Evolutionary conservation across 2,329 filamentous ascomycete species (phyloP).

Genomic region (Arthrocladium fulminans): DNA sequence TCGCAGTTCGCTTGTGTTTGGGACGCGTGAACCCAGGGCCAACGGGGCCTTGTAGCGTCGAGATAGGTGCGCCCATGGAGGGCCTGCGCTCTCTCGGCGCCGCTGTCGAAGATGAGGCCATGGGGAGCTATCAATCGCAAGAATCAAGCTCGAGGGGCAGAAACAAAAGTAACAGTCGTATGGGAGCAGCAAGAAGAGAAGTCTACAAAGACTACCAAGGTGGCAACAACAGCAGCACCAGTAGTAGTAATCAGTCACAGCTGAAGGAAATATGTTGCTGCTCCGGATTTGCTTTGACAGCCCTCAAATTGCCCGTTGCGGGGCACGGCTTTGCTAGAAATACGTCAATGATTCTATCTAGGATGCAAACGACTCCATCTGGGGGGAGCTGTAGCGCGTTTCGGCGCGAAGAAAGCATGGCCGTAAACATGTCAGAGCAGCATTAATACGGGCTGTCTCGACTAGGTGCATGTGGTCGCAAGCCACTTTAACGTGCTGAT

Average conservation of each 20-base stretch:
- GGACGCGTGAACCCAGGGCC: conserved; percentile 80
- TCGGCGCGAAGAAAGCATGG: conserved; percentile 1
- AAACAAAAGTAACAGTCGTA: conserved; percentile 1
- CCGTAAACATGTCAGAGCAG: not conserved
- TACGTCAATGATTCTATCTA: not conserved
- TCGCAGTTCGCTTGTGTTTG: conserved; percentile 96
- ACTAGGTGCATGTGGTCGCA: not conserved
- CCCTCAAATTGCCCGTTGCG: conserved; percentile 2
- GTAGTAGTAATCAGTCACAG: not conserved
- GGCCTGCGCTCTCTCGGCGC: conserved; percentile 66
- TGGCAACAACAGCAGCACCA: too few species aligned
- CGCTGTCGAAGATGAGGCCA: conserved; percentile 21
- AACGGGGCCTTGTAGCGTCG: conserved; percentile 76
- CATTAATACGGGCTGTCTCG: not conserved
- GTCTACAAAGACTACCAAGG: too few species aligned
- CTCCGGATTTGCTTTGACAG: not conserved
- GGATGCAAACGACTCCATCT: not conserved
- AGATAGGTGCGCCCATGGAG: conserved; percentile 71
- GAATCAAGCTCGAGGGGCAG: conserved; percentile 17
- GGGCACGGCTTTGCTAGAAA: not conserved
- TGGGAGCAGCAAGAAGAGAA: not conserved
- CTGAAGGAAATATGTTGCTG: not conserved
- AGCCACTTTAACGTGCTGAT: not conserved
- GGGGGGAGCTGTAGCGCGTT: not conserved
- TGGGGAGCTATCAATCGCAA: conserved; percentile 14